Evolutionary conservation across 1,284 basidiomycete genomes (phyloP).

Genomic region (Naganishia sp.): DNA sequence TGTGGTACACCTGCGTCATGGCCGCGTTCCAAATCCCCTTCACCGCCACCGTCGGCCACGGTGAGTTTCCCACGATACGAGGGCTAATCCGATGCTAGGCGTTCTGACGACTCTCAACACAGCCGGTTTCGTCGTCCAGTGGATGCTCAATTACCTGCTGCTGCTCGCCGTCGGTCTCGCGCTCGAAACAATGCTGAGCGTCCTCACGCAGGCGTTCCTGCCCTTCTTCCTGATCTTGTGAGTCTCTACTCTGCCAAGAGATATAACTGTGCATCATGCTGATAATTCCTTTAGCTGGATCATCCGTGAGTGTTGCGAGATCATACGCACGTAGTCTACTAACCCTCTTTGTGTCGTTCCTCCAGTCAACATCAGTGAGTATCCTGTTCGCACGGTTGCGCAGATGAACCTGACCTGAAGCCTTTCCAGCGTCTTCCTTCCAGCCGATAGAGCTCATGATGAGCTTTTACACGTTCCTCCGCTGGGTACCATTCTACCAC

Average conservation of each 20-base stretch:
- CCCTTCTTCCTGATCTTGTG: slow-evolving; percentile 48
- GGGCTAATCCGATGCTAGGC: not conserved
- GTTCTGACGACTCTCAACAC: not conserved
- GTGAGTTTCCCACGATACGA: slow-evolving; percentile 25
- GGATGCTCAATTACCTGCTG: slow-evolving; percentile 47
- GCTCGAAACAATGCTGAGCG: slow-evolving; percentile 44
- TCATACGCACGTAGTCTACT: not conserved
- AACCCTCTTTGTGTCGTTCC: not conserved
- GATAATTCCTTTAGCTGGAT: slow-evolving; percentile 6
- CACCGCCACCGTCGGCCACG: slow-evolving; percentile 41
- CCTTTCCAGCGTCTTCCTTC: slow-evolving; percentile 42
- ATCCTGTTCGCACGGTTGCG: too few species aligned
- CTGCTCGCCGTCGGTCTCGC: slow-evolving; percentile 46
- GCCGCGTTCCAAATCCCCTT: slow-evolving; percentile 45
- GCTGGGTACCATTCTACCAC: slow-evolving; percentile 45
- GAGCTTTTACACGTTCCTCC: slow-evolving; percentile 43
- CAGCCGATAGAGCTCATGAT: slow-evolving; percentile 45
- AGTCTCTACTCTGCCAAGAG: slow-evolving; percentile 32
- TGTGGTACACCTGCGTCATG: slow-evolving; percentile 44
- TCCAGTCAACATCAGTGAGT: slow-evolving; percentile 44
- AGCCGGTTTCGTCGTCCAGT: slow-evolving; percentile 48
- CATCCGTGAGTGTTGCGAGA: slow-evolving; percentile 2
- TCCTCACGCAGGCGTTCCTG: slow-evolving; percentile 41
- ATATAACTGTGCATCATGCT: not conserved
- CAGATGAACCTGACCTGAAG: not conserved